Evolutionary conservation across 169 alveolate genomes (phyloP), one percentile per base, ranked within the genome.

Genomic region (Pseudocohnilembus persalinus): DNA sequence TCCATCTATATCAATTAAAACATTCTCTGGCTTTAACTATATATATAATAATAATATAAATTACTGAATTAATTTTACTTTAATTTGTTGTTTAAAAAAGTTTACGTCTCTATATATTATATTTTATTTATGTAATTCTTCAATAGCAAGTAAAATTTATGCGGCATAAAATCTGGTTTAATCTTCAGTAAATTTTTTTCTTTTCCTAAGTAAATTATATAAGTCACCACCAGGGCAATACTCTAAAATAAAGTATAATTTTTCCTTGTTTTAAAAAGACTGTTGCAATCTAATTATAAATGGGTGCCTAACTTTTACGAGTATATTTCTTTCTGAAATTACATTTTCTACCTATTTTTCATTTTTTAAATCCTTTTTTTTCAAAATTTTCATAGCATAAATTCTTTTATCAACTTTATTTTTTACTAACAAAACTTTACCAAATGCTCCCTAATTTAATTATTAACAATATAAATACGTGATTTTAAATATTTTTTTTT

Each of bases 181-280:
- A 77, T 73, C 88, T 83, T 92, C 91, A 88, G 83, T 85, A 74
- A 81, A 92, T 76, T 74, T 83, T 77, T 88, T 85, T 79, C 84
- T 82, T 84, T 76, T 84, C 11, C 64, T 24, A 20, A 73, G 82
- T 68, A 88, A 82, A 89, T 77, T 92, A 31, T 90, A 85, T 29
- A 95, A 88, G 77, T 95, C 98, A 28, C 98, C 98, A 27, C 96
- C 96, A 72, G 96, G 93, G 83, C 96, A 92, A 81, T 91, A 95
- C 81, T 95, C 98, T 26, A 95, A 85, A 27, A 92, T 91, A 76
- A 95, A 92, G 88, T 87, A 95, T 27, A 95, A 81, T 84, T 93
- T 95, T 20, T 90, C 80, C 30, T 87, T 85, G 80, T 88, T 87
- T 84, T 93, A 88, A 88, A 95, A 95, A 31, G 97, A 94, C 35